Conservation (phyloP, 768 basidiomycete genomes). For the Pisolithus orientalis region DNA sequence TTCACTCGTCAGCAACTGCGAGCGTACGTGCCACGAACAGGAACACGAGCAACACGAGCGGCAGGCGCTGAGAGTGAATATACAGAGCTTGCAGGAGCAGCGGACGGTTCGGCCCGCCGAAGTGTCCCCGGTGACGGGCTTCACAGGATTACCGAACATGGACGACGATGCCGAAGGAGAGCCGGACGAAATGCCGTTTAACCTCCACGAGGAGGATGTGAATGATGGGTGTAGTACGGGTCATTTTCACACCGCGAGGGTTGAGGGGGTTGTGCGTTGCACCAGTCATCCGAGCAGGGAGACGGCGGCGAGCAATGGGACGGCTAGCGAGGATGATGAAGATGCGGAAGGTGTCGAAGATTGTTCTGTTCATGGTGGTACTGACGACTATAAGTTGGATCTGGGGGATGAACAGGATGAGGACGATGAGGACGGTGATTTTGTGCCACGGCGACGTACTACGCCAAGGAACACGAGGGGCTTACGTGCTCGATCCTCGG, state of each 20-base stretch:
- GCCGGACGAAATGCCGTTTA: slow-evolving; percentile 23
- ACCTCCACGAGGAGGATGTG: slow-evolving; percentile 14
- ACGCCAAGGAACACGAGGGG: slow-evolving; percentile 33
- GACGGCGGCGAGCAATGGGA: slow-evolving; percentile 9
- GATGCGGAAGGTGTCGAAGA: slow-evolving; percentile 24
- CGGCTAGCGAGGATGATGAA: slow-evolving; percentile 16
- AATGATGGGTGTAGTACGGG: slow-evolving; percentile 25
- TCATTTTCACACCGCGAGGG: slow-evolving; percentile 3
- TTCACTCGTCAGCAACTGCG: slow-evolving; percentile 26
- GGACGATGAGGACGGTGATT: slow-evolving; percentile 30
- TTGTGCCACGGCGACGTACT: slow-evolving; percentile 22
- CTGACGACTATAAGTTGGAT: slow-evolving; percentile 26
- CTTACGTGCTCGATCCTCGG: slow-evolving; percentile 31
- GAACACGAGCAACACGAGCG: slow-evolving; percentile 27
- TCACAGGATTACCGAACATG: slow-evolving; percentile 23
- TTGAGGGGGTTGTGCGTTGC: slow-evolving; percentile 17
- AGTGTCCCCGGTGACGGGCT: slow-evolving; percentile 26
- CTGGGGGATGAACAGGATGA: slow-evolving; percentile 16
- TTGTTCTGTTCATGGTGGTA: slow-evolving; percentile 12
- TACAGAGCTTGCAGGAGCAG: slow-evolving; percentile 28
- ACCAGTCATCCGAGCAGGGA: slow-evolving; percentile 11
- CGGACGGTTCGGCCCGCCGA: slow-evolving; percentile 28
- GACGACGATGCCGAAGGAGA: slow-evolving; percentile 34
- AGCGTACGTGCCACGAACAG: slow-evolving; percentile 35
- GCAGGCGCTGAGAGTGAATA: slow-evolving; percentile 24